Base-by-base conservation (phyloP, 164 flowering plant species). In the Nelumbo lutea region DNA sequence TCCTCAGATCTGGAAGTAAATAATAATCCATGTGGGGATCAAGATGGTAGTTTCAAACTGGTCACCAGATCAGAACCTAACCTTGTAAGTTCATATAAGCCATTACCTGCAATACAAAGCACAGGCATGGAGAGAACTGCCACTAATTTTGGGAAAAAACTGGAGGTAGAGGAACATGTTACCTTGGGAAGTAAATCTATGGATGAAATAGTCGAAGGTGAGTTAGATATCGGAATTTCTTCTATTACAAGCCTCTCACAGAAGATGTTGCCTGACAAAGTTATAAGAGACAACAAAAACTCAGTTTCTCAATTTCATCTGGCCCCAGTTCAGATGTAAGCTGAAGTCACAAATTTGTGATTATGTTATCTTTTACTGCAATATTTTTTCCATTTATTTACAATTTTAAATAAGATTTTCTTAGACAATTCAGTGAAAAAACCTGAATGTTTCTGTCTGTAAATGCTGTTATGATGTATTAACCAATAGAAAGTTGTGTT, bases 291-390 rank as follows among this genome's bases (percentile, higher is more conserved):
- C 66, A 63, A 58, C 56, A 70, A 65, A 42, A 68, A 62, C 58
- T 71, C 79, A 67, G 42, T 61, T 44, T 44, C 76, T 42, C 62
- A 71, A 55, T 71, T 59, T 73, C 74, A 56, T 6, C 45, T 64
- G 63, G 68, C 66, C 56, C 72, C 75, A 42, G 59, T 67, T 56
- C 66, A 63, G 44, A 81, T 84, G 90, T 84, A 42, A 76, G 77
- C 55, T 41, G 43, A 42, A 15, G 13, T 64, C 62, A 58, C 46
- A n/a, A 38, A 45, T 6, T 56, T 72, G 39, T 52, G 13, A 4
- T 53, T 60, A 27, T 11, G 8, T 48, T 59, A 69, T 44, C 41
- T 27, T 27, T 27, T 27, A 27, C 27, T 27, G 27, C 27, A 27
- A 27, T 27, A 27, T 27, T 27, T 27, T 27, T 0, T 27, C 27